phyloP scores from a whole-genome alignment of 805 yeast genomes.

The Ogataea glucozyma region DNA sequence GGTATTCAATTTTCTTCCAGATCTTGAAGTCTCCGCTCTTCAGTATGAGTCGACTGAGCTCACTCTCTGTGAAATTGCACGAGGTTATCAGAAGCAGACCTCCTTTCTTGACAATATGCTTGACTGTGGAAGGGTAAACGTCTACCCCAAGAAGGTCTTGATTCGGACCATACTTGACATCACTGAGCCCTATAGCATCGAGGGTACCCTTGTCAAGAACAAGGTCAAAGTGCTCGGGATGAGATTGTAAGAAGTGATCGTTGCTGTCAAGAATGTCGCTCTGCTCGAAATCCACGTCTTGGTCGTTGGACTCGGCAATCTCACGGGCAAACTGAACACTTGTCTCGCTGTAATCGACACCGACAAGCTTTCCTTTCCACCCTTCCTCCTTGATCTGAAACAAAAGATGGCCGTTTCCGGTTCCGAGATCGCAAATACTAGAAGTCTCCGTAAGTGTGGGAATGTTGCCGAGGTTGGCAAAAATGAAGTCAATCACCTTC shows the following conservation, averaged over 20 bases:
- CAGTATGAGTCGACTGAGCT: constrained; percentile 58
- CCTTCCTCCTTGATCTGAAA: constrained; percentile 70
- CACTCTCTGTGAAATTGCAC: constrained; percentile 88
- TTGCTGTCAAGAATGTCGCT: constrained; percentile 64
- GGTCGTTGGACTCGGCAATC: constrained; percentile 47
- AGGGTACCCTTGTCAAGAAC: constrained; percentile 93
- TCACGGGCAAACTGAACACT: constrained; percentile 75
- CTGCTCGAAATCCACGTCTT: constrained; percentile 51
- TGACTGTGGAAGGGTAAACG: constrained; percentile 62
- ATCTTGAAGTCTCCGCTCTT: constrained; percentile 44
- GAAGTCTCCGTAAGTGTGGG: constrained; percentile 33
- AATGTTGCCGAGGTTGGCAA: constrained; percentile 45
- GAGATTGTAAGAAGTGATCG: constrained; percentile 33
- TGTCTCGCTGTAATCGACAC: constrained; percentile 83
- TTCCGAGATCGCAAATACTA: constrained; percentile 78
- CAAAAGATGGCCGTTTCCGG: constrained; percentile 92
- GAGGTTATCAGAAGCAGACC: constrained; percentile 79
- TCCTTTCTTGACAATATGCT: constrained; percentile 52
- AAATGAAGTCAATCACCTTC: constrained; percentile 73
- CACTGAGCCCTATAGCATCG: constrained; percentile 93
- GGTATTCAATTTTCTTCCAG: constrained; percentile 74
- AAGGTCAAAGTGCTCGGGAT: constrained; percentile 56
- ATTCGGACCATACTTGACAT: constrained; percentile 47
- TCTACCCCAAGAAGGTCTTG: constrained; percentile 51
- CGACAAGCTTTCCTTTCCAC: constrained; percentile 57